Evolutionary conservation across 148 eudicot species (phyloP), one percentile per base, ranked within the genome.

Genomic region (Spergularia marina): DNA sequence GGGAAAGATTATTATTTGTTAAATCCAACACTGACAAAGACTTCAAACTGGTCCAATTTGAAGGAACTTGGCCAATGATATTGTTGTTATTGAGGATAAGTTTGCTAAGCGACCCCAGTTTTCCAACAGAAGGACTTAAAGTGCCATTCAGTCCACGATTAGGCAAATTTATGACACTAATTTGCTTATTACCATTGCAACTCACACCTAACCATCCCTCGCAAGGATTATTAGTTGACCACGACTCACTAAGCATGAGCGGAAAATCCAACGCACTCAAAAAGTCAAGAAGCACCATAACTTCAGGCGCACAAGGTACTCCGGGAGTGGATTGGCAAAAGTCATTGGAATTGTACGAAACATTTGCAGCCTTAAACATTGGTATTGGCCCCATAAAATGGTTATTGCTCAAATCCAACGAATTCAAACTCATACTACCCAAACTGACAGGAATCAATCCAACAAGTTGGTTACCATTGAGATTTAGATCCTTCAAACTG

Each of bases 381-480:
- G 95, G 99, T 15, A 88, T 77, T 4, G 98, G 91, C 74, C 99
- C 99, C 98, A 96, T 89, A 53, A 96, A 91, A 53, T 88, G 91
- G 71, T 96, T 96, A 66, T 96, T 92, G 77, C 85, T 88, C 82
- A 96, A 85, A 89, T 91, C 97, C 63, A 96, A 74, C 5, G 63
- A 76, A 36, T 52, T 72, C 69, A 96, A 85, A 34, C 79, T 77
- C 84, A 96, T 65, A 80, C 67, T 70, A 44, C 91, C 92, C 75
- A 96, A 93, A 76, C 91, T 82, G 57, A 70, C 80, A n/a, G 99
- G 99, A 74, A 96, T 73, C 20, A 89, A 70, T 47, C 99, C 99
- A 53, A 91, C 94, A 74, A 96, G 86, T 51, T 87, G 81, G 84
- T 96, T 96, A 20, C 82, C 74, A 67, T 96, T 91, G 25, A 96